Evolutionary conservation across 1,284 basidiomycete species (phyloP), one percentile per base, ranked within the genome.

Genomic region (Chalciporus sp.): DNA sequence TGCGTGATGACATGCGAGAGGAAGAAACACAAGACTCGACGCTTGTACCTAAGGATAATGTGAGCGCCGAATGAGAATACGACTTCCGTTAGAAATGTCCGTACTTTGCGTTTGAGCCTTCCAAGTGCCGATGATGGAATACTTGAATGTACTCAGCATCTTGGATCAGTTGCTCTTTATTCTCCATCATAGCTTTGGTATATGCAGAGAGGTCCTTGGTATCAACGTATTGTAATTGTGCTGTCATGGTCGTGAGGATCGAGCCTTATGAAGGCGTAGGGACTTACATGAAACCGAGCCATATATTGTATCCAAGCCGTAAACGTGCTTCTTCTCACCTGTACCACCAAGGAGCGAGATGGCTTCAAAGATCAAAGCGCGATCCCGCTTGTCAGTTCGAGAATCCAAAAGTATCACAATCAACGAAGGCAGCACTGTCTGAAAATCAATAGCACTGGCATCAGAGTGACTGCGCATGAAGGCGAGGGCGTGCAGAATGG

Each of bases 281-380:
- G 1, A 74, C 86, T 58, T 47, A 90, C 88, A 73, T 7, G 86
- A 86, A 29, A 71, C 74, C 5, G 73, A 54, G 2, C 94, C 95
- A 68, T 98, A 98, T 47, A 97, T 81, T 1, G 76, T 76, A 63
- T 97, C 94, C 61, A 90, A 84, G 8, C 84, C 92, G 71, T 95
- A 97, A 1, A 97, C 83, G 3, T 79, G 76, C 55, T 77, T 72
- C 47, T 77, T 74, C 6, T 67, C 59, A 1, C 75, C 72, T 10
- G 79, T 65, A 33, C 75, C 68, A 4, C 72, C 67, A 42, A 87
- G 63, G 7, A 78, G 71, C 4, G 76, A 76, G 16, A 98, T 69
- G 44, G 86, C 85, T 44, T 80, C 79, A n/a, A 88, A 67, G 6
- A 88, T 87, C 20, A 83, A 84, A 47, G 78, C 73, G 20, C 94